Evolutionary conservation across 176 grass and related monocot genomes (phyloP), one percentile per base, ranked within the genome.

Genomic region (Stipa capillata): DNA sequence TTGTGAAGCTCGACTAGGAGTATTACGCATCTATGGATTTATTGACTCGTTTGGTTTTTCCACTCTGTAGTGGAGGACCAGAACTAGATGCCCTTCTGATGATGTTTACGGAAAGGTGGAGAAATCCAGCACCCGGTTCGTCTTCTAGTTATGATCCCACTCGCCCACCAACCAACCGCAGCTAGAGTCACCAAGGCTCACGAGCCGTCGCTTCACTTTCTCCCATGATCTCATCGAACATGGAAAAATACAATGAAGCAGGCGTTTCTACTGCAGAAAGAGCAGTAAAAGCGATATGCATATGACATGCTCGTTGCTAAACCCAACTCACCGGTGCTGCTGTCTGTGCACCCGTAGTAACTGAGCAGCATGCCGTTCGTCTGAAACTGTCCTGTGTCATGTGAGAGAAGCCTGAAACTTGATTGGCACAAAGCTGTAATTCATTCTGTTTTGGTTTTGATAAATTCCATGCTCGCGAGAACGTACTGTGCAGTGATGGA

Each of bases 211-310:
- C 34, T 9, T 62, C 65, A 13, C 73, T 41, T 29, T 50, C 43
- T 20, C 41, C 43, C 5, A n/a, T n/a, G n/a, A n/a, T n/a, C n/a
- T n/a, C 34, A 15, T 76, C 34, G 21, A 28, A 0, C 57, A 28
- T 28, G 15, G 77, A 88, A 59, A 60, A 51, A 84, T 75, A 68
- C 81, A 55, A 88, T 84, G 79, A 4, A 14, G 23, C 24, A 8
- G 27, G 29, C 5, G 4, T 31, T n/a, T 55, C 48, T 55, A 68
- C 60, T 28, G 23, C 32, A 37, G 27, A 21, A 58, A 51, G 21
- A 8, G 54, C 28, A 28, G 69, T 32, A 49, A 74, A 64, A 35
- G 9, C 13, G 36, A 56, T 35, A 56, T 32, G 47, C 27, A 66
- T 14, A 41, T 41, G 11, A 18, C 36, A 23, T 9, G 4, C 16